Conservation (phyloP, 768 basidiomycete species). For the Calocera viscosa region DNA sequence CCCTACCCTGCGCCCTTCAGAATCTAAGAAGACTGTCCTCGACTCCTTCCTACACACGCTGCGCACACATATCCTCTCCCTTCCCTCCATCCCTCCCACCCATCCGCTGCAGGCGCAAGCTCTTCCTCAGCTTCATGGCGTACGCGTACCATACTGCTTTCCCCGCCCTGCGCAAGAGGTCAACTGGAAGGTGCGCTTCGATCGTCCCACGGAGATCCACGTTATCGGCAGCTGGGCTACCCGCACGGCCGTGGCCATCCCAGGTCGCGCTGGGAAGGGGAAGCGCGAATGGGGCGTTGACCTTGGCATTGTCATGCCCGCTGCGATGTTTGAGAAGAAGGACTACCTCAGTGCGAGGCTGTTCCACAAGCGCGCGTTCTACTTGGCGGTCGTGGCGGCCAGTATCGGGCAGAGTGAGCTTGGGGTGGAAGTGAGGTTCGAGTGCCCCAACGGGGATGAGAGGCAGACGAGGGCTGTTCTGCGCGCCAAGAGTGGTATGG, state of each 20-base stretch:
- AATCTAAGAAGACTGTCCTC: constrained; percentile 42
- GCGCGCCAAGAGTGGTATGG: constrained; percentile 40
- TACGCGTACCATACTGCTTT: constrained; percentile 54
- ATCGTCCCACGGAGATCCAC: constrained; percentile 60
- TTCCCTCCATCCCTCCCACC: constrained; percentile 45
- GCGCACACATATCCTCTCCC: constrained; percentile 47
- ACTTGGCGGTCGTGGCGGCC: constrained; percentile 65
- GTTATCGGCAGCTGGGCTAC: constrained; percentile 83
- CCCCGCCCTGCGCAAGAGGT: constrained; percentile 65
- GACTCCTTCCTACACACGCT: constrained; percentile 58
- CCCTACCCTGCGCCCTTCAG: constrained; percentile 59
- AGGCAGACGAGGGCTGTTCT: constrained; percentile 56
- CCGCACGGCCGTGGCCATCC: constrained; percentile 26
- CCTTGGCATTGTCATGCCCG: constrained; percentile 76
- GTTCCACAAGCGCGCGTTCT: constrained; percentile 86
- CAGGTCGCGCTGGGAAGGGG: constrained; percentile 60
- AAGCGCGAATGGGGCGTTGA: constrained; percentile 55
- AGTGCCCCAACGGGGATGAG: constrained; percentile 46
- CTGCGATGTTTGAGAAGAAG: constrained; percentile 90
- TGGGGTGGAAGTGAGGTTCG: constrained; percentile 48
- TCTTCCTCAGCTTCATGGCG: constrained; percentile 33
- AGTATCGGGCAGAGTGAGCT: constrained; percentile 37
- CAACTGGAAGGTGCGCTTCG: constrained; percentile 81
- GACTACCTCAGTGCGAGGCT: constrained; percentile 81
- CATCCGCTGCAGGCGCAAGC: constrained; percentile 47